Base-by-base conservation (phyloP, 192 early-diverging fungal species). In the Thoreauomyces humboldtii region DNA sequence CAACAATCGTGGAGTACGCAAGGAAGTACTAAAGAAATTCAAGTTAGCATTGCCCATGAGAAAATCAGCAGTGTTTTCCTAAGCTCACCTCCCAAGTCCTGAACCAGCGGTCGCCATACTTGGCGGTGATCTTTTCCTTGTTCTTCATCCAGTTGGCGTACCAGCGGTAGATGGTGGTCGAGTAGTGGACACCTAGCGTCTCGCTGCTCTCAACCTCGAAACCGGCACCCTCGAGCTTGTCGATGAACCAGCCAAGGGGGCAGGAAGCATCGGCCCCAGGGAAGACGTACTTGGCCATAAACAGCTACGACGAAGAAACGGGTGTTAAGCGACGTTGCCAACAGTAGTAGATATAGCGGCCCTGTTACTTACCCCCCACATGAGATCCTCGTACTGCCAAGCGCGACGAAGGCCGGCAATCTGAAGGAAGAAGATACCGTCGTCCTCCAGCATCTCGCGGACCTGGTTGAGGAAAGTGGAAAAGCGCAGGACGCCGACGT, bases 211-310 rank as follows among this genome's bases (percentile, higher is more conserved):
- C 84, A 55, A 98, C 83, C 79, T 98, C 96, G 72, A 95, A 98
- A 37, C 96, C 96, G 43, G 93, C 86, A 42, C 81, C 78, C 81
- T 98, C 96, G 50, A 94, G 79, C 82, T 98, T 89, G 45, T 91
- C 88, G 58, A 96, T 76, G 43, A 92, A 91, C 96, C 96, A 98
- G 85, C 89, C 91, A 52, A 98, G 79, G 53, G 95, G 95, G 72
- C 86, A 85, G 59, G 95, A 98, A 7, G 95, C 95, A 79, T 98
- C 95, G 58, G 95, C 95, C 58, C 95, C 95, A 46, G 94, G 95
- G 88, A 98, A 98, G 51, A 98, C 85, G 73, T 98, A 98, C 79
- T 91, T 95, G 71, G 93, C 94, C 96, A 98, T 98, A 71, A 98
- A 96, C 48, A 96, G 83, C 65, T 77, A 52, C 19, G 48, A 62